These are phyloP conservation scores for Sphaerostilbella broomeana DNA, from an alignment of 2,329 filamentous ascomycete species.

Conservation along the genomic window DNA sequence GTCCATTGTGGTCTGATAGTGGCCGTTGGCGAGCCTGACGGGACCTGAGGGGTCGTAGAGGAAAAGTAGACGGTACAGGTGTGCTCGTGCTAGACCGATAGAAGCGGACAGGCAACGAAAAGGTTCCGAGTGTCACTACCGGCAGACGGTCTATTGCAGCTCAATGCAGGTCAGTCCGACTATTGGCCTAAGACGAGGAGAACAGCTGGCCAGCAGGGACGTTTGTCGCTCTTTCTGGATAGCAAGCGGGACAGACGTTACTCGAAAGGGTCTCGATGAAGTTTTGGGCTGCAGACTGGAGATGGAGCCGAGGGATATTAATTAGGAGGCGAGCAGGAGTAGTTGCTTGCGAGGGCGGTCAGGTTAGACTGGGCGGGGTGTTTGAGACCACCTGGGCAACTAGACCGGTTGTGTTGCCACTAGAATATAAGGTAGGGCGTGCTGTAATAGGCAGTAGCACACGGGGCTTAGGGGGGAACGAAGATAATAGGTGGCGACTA, in stretches of 20 bases:
- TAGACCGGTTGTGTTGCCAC: no score
- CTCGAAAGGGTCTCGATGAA: no score
- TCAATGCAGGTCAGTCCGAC: conserved; percentile 8
- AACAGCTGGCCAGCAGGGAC: no score
- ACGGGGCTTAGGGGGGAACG: no score
- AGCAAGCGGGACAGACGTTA: no score
- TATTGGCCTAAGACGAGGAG: background rate
- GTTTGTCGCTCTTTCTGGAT: no score
- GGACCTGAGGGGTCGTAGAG: conserved; percentile 11
- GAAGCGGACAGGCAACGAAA: conserved; percentile 2
- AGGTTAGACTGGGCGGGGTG: background rate
- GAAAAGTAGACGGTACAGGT: conserved; percentile 6
- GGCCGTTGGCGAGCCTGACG: conserved; percentile 13
- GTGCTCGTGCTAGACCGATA: conserved; percentile 9
- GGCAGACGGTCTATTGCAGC: conserved; percentile 5
- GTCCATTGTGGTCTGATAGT: conserved; percentile 35
- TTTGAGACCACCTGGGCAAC: no score
- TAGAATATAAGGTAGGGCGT: no score
- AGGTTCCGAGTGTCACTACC: conserved; percentile 3
- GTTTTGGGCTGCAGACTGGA: no score
- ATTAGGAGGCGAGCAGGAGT: background rate
- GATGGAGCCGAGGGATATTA: background rate
- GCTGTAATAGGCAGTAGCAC: no score
- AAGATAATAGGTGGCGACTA: no score
- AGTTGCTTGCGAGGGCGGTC: background rate